phyloP scores from a whole-genome alignment of 805 yeast genomes.

The Ogataea saltuana region DNA sequence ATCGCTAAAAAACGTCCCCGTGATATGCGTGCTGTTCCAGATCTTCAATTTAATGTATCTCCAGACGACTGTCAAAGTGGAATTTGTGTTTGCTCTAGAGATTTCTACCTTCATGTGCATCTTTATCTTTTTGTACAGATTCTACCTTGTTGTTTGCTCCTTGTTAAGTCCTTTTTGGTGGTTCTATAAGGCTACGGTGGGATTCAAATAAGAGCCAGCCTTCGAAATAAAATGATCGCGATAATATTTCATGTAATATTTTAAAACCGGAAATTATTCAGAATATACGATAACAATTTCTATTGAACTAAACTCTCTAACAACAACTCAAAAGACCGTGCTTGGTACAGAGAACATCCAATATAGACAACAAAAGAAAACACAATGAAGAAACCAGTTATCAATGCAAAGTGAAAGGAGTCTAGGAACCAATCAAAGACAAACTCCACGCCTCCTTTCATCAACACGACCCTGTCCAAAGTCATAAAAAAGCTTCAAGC shows the following conservation, averaged over 20 bases:
- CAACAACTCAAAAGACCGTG: background rate
- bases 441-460: background rate
- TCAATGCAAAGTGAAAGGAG: slow-evolving; percentile 7
- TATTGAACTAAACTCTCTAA: slow-evolving; percentile 5
- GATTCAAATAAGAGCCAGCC: slow-evolving; percentile 1
- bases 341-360: background rate
- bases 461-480: background rate
- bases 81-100: slow-evolving; percentile 14
- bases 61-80: slow-evolving; percentile 9
- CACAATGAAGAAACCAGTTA: background rate
- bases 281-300: background rate
- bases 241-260: background rate
- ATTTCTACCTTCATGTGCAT: slow-evolving; percentile 10
- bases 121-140: slow-evolving; percentile 10
- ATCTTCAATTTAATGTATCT: slow-evolving; percentile 16
- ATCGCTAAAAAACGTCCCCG: slow-evolving; percentile 15
- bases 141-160: slow-evolving; percentile 9
- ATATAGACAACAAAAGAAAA: background rate
- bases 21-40: slow-evolving; percentile 17
- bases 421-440: too few species aligned
- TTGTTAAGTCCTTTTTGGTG: slow-evolving; percentile 8
- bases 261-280: slow-evolving; percentile 7
- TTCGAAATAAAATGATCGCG: background rate
- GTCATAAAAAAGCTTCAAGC: background rate
- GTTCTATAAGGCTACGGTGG: slow-evolving; percentile 1